Evolutionary conservation across 1,284 basidiomycete species (phyloP), one percentile per base, ranked within the genome.

Genomic region (Singerocomus inundabilis): DNA sequence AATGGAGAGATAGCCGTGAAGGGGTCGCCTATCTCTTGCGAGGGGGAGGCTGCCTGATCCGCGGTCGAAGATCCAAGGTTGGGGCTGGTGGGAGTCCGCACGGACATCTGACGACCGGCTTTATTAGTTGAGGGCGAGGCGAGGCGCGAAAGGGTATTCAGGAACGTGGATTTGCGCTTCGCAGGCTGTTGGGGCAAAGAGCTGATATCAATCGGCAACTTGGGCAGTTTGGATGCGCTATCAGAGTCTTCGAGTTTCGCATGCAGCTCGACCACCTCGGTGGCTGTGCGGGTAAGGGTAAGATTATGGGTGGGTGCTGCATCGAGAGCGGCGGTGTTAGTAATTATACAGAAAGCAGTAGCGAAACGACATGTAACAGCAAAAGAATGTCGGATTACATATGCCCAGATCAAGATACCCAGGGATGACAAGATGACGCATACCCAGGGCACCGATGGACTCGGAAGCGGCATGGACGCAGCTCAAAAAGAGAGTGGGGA

Each of bases 271-370:
- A 84, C 72, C 42, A 93, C 78, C 65, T 93, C 91, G 58, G 77
- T 74, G 37, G 80, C 80, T 48, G 83, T 82, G 53, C 91, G 83
- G 15, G 85, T 89, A 52, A 93, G 81, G 35, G 91, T 93, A 50
- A 93, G 76, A 73, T 93, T 91, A 73, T 93, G 91, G 26, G 88
- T 93, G 28, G 90, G 85, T 13, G 90, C 91, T 88, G 71, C 35
- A 54, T 48, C 63, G 54, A 54, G 55, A 63, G 52, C 61, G 63
- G 57, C 61, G 67, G 64, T 36, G 65, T 71, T 54, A 71, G 63
- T 57, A 50, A 61, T 38, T 33, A 48, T 32, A 41, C 28, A 52
- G 43, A 47, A 51, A 48, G 45, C 46, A 44, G 46, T 49, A 25
- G 53, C 43, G 40, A 46, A 55, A 58, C 54, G 51, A 52, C 12